phyloP scores from a whole-genome alignment of 108 stramenopile genomes.

The Pseudonitzschia multiseries region DNA sequence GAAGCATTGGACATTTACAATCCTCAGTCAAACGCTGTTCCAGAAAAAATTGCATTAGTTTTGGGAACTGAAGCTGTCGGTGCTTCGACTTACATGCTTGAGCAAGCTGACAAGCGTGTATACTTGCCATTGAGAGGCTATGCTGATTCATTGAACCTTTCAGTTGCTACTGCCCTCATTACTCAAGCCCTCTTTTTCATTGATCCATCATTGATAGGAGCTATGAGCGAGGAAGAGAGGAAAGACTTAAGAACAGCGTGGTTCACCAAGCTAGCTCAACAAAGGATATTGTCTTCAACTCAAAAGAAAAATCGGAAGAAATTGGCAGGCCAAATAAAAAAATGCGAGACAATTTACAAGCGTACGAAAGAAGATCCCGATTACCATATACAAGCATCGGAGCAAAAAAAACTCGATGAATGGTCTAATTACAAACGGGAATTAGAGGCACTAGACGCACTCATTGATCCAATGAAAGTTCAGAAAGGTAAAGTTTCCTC shows the following conservation, averaged over 20 bases:
- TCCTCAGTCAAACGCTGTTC: constrained; percentile 35
- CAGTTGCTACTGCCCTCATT: constrained; percentile 87
- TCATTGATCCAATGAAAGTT: constrained; percentile 32
- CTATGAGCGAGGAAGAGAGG: constrained; percentile 57
- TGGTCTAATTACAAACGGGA: constrained; percentile 35
- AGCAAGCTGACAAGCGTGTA: constrained; percentile 76
- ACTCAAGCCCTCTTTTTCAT: constrained; percentile 78
- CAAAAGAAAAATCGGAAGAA: constrained; percentile 60
- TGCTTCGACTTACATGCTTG: constrained; percentile 75
- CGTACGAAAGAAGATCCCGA: constrained; percentile 26
- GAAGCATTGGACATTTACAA: constrained; percentile 42
- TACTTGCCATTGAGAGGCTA: constrained; percentile 88
- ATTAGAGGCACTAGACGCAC: constrained; percentile 48
- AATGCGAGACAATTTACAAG: constrained; percentile 49
- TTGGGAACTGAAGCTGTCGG: constrained; percentile 92
- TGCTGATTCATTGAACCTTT: constrained; percentile 89
- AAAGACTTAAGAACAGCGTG: constrained; percentile 57
- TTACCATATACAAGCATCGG: constrained; percentile 33
- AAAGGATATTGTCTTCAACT: constrained; percentile 56
- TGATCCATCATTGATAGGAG: constrained; percentile 71
- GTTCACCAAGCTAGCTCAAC: constrained; percentile 79
- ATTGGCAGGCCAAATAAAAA: constrained; percentile 38
- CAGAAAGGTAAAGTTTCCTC: constrained; percentile 9
- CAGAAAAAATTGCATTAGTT: constrained; percentile 85
- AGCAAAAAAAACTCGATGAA: constrained; percentile 53